These are phyloP conservation scores for Candida michaelii DNA, from an alignment of 805 yeast species.

Conservation along the genomic window DNA sequence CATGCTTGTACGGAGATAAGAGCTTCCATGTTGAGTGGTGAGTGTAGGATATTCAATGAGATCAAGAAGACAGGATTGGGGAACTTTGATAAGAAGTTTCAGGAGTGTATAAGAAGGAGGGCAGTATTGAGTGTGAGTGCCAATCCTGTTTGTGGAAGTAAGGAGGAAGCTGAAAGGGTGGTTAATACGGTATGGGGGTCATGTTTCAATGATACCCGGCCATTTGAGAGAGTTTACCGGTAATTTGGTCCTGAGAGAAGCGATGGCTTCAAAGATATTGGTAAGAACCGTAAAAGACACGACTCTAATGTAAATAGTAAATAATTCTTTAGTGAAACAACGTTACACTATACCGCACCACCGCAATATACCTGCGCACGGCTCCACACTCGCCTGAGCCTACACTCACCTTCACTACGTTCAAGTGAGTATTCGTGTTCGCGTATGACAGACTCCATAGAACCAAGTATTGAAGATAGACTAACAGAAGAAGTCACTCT, in stretches of 20 bases:
- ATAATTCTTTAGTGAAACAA: no score
- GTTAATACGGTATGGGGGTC: conserved; percentile 90
- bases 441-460: neutral
- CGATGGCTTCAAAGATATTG: no score
- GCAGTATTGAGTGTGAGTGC: conserved; percentile 82
- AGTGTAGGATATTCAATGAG: conserved; percentile 88
- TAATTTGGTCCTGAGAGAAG: no score
- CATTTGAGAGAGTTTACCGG: conserved; percentile 88
- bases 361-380: no score
- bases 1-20: conserved; percentile 97
- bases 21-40: conserved; percentile 91
- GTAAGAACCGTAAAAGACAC: no score
- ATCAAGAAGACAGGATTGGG: conserved; percentile 55
- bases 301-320: no score
- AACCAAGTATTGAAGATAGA: conserved; percentile 23
- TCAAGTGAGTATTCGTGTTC: no score
- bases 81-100: conserved; percentile 77
- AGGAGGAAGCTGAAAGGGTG: conserved; percentile 71
- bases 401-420: no score
- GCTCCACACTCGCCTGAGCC: no score
- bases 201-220: conserved; percentile 93
- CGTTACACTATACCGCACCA: no score
- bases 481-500: conserved; percentile 56
- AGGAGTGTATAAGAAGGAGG: conserved; percentile 84
- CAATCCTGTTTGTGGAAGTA: conserved; percentile 77